A percentile compares a stretch with the other conserved stretches of the same genome.
phyloP scores from a whole-genome alignment of 1,284 basidiomycete genomes.

The Ustilago shanxiensis region DNA sequence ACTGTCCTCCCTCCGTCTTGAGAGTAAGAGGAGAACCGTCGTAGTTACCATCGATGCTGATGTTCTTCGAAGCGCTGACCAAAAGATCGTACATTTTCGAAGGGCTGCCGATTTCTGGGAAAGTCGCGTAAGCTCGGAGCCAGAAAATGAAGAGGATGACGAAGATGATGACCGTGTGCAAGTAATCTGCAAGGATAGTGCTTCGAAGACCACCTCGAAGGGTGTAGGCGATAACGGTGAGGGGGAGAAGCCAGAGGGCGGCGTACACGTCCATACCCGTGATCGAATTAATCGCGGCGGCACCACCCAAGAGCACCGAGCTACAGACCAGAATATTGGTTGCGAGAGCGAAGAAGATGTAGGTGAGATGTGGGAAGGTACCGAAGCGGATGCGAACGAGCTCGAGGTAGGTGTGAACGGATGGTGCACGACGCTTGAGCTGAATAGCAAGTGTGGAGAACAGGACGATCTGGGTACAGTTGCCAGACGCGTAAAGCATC shows the following conservation, averaged over 20 bases:
- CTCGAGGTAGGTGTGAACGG: conserved; percentile 63
- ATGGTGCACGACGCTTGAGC: conserved; percentile 58
- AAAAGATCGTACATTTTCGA: conserved; percentile 57
- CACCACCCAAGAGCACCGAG: conserved; percentile 56
- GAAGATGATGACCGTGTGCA: conserved; percentile 65
- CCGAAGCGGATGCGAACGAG: conserved; percentile 58
- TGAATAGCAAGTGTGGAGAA: conserved; percentile 63
- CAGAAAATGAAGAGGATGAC: conserved; percentile 61
- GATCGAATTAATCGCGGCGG: conserved; percentile 60
- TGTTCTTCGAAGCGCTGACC: conserved; percentile 21
- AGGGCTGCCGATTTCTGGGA: conserved; percentile 55
- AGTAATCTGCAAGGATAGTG: conserved; percentile 61
- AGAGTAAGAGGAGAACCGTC: conserved; percentile 47
- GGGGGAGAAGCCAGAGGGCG: conserved; percentile 54
- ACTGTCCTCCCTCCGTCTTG: conserved; percentile 59
- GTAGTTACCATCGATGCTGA: conserved; percentile 54
- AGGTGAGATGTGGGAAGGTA: conserved; percentile 54
- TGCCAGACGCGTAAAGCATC: conserved; percentile 60
- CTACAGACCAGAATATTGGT: conserved; percentile 65
- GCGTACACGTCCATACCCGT: conserved; percentile 62
- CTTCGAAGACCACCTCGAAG: conserved; percentile 57
- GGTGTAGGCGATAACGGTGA: conserved; percentile 61
- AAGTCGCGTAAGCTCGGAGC: conserved; percentile 56
- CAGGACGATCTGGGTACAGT: conserved; percentile 60
- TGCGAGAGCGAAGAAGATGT: conserved; percentile 62